phyloP scores from a whole-genome alignment of 1,284 basidiomycete genomes.

The Athelia psychrophila region DNA sequence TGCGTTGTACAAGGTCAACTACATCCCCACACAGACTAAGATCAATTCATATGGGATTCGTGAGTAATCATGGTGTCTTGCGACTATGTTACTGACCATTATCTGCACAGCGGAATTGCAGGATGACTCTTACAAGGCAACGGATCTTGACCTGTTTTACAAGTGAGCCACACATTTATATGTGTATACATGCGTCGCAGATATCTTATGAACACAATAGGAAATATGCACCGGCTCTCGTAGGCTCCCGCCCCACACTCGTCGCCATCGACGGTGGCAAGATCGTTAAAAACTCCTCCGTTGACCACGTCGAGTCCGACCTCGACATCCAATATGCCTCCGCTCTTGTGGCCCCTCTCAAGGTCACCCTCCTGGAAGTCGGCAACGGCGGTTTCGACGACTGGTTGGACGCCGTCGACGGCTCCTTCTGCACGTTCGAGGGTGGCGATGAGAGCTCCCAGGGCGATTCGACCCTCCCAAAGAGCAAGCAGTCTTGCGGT shows the following conservation, averaged over 20 bases:
- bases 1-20: constrained; percentile 36
- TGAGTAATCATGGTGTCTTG: constrained; percentile 10
- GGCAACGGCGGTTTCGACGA: constrained; percentile 36
- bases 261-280: constrained; percentile 37
- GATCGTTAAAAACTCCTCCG: constrained; percentile 25
- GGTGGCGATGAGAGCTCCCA: constrained; percentile 54
- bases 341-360: constrained; percentile 34
- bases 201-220: no score
- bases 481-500: constrained; percentile 35
- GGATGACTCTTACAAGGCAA: no score
- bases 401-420: constrained; percentile 45
- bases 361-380: constrained; percentile 41
- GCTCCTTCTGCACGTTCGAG: constrained; percentile 55
- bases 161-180: constrained; percentile 19
- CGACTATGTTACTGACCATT: no score
- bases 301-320: constrained; percentile 44
- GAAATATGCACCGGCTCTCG: constrained; percentile 20
- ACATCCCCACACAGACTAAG: constrained; percentile 24
- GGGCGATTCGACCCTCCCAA: constrained; percentile 15
- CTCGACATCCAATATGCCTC: constrained; percentile 52
- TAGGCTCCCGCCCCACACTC: constrained; percentile 24
- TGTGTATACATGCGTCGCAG: no score
- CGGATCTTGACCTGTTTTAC: not conserved
- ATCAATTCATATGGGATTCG: constrained; percentile 41
- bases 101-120: constrained; percentile 11